Percentiles rank a stretch among this genome's conserved stretches.
These are phyloP conservation scores for Selenicereus undatus DNA, from an alignment of 148 eudicot genomes.

Conservation along the genomic window DNA sequence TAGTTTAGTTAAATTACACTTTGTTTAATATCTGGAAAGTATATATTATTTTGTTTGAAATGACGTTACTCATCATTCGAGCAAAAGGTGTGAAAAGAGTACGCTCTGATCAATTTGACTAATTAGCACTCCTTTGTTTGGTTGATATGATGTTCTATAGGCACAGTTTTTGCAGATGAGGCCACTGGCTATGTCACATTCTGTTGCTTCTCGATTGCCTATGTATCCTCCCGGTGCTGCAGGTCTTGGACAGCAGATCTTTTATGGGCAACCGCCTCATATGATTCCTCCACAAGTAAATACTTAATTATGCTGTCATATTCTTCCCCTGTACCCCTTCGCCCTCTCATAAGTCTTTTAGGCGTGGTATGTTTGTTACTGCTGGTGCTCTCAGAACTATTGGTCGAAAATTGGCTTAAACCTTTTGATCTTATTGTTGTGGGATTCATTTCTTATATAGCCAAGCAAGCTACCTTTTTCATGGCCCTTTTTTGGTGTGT, in stretches of 20 bases:
- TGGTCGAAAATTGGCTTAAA: neutral
- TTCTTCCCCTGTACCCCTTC: too few relatives aligned
- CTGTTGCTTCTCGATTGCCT: constrained; percentile 79
- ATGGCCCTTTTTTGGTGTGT: neutral
- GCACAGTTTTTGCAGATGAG: constrained; percentile 78
- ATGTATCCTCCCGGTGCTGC: constrained; percentile 67
- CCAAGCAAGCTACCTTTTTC: neutral
- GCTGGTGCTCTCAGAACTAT: neutral
- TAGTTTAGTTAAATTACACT: neutral
- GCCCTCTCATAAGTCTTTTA: too few relatives aligned
- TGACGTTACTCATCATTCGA: neutral
- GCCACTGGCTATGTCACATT: constrained; percentile 57
- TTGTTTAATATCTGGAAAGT: too few relatives aligned
- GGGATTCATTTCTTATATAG: neutral
- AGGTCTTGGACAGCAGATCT: constrained; percentile 78
- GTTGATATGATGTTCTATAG: constrained; percentile 22
- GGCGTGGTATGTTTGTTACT: neutral
- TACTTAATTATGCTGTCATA: too few relatives aligned
- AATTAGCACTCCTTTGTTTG: neutral
- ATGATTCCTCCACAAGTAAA: constrained; percentile 72
- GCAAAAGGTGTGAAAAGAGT: neutral
- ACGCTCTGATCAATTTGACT: neutral
- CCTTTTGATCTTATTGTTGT: neutral
- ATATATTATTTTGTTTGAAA: neutral
- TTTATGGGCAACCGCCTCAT: constrained; percentile 81